Percentiles rank a stretch among this genome's conserved stretches.
Evolutionary conservation across 768 basidiomycete species (phyloP).

Genomic region (Ramaria sp.): DNA sequence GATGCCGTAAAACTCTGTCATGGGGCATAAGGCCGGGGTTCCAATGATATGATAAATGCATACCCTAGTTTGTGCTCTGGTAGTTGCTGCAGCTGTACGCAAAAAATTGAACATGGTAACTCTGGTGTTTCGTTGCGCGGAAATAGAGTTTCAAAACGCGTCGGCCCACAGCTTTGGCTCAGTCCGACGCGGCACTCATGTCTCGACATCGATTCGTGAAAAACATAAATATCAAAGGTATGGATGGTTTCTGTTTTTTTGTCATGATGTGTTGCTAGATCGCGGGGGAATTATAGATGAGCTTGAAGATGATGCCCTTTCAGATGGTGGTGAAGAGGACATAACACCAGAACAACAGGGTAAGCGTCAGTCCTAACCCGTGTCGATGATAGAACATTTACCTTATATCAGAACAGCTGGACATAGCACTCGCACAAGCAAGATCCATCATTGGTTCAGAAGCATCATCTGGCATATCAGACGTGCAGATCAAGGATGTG

Average conservation of each 20-base stretch:
- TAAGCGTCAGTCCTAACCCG: constrained; percentile 21
- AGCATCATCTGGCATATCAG: constrained; percentile 54
- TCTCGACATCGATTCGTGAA: constrained; percentile 87
- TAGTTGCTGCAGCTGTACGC: neutral
- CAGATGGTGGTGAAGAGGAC: constrained; percentile 68
- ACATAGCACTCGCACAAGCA: constrained; percentile 58
- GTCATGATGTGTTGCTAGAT: neutral
- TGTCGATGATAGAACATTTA: constrained; percentile 8
- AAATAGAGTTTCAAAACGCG: neutral
- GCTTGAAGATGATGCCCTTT: constrained; percentile 71
- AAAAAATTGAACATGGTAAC: neutral
- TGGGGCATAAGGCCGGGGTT: no score
- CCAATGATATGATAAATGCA: neutral
- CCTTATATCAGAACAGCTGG: constrained; percentile 43
- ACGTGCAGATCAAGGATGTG: constrained; percentile 62
- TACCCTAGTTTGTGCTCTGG: neutral
- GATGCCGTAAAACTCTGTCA: constrained; percentile 25
- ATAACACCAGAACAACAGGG: constrained; percentile 80
- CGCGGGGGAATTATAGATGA: constrained; percentile 47
- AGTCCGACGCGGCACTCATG: constrained; percentile 32
- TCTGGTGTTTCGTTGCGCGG: neutral
- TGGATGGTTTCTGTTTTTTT: neutral
- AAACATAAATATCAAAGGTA: constrained; percentile 74
- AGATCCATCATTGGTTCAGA: constrained; percentile 56
- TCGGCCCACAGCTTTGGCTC: neutral